Base-by-base conservation (phyloP, 83 land plant genomes). In the Thuja plicata region DNA sequence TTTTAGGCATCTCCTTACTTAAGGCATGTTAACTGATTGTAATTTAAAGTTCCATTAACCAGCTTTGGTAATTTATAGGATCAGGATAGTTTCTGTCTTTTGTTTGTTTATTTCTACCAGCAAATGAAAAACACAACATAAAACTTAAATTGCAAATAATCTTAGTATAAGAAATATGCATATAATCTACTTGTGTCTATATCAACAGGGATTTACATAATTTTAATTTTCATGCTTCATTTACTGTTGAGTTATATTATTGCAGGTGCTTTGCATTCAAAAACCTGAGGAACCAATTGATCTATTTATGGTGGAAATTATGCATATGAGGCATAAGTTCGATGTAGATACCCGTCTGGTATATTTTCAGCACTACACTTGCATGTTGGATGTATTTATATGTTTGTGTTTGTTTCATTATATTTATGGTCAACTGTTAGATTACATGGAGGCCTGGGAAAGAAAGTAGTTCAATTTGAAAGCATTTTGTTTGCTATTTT, bases 321-420 rank as follows among this genome's bases (percentile, higher is more conserved):
- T 98, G 99, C 99, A 98, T 92, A 98, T 98, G 99, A 96, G 95
- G 86, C 99, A 98, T 77, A 98, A 95, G 88, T 97, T 98, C 87
- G 98, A 98, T 90, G 94, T 95, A 9, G 99, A 98, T 82, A 97
- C 99, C 38, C 96, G 97, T 24, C 91, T 98, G 96, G 99, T 98
- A 93, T 87, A 92, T 73, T 32, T 87, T 82, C 9, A 57, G 19
- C 35, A 43, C 32, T 60, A 24, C 60, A 86, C 40, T 38, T 62
- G 80, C 35, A 60, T 77, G 54, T 6, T 89, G 34, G 34, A 78
- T 17, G 16, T 27, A 84, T 17, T 60, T 87, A 2, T 35, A 0
- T 84, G 86, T 30, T 3, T 35, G 50, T 48, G 8, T 32, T 48
- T 12, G 21, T 30, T 84, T 84, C 2, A 15, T 46, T 46, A 32